phyloP scores from a whole-genome alignment of 1,284 basidiomycete genomes.

The Ustilago curta region DNA sequence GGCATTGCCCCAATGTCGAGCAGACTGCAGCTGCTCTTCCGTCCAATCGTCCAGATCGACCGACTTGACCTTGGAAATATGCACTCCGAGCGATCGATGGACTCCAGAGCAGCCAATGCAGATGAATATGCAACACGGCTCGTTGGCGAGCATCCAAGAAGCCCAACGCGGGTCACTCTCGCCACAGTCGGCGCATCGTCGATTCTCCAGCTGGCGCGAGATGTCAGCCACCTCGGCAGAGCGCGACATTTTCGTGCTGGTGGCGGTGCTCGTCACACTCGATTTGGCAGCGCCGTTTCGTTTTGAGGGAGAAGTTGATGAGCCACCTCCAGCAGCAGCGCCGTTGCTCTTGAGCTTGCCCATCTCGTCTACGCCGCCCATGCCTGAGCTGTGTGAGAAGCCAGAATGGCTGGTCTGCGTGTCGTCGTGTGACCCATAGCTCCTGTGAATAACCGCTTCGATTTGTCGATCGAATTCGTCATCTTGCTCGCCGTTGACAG shows the following conservation, averaged over 20 bases:
- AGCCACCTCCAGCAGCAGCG: neutral
- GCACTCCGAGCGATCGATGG: slow-evolving; percentile 73
- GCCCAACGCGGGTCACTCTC: slow-evolving; percentile 70
- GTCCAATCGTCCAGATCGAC: slow-evolving; percentile 72
- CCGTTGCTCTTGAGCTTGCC: slow-evolving; percentile 22
- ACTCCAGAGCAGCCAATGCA: slow-evolving; percentile 73
- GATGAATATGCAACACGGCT: slow-evolving; percentile 70
- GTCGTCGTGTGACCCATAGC: slow-evolving; percentile 48
- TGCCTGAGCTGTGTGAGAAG: slow-evolving; percentile 11
- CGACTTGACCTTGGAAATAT: slow-evolving; percentile 72
- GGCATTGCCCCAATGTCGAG: slow-evolving; percentile 55
- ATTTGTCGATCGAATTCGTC: slow-evolving; percentile 62
- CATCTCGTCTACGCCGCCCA: slow-evolving; percentile 29
- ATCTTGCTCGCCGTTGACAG: slow-evolving; percentile 23
- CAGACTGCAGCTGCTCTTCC: slow-evolving; percentile 56
- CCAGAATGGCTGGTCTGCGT: slow-evolving; percentile 23
- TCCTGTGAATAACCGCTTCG: slow-evolving; percentile 56
- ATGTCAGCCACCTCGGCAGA: slow-evolving; percentile 66
- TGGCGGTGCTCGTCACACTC: slow-evolving; percentile 15
- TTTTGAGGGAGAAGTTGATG: slow-evolving; percentile 13
- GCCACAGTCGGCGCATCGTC: slow-evolving; percentile 72
- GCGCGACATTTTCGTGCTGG: slow-evolving; percentile 39
- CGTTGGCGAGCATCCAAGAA: slow-evolving; percentile 69
- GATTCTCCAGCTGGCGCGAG: slow-evolving; percentile 69
- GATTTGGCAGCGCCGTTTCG: slow-evolving; percentile 5